Evolutionary conservation across 805 yeast species (phyloP).

Genomic region (Suhomyces sp.): DNA sequence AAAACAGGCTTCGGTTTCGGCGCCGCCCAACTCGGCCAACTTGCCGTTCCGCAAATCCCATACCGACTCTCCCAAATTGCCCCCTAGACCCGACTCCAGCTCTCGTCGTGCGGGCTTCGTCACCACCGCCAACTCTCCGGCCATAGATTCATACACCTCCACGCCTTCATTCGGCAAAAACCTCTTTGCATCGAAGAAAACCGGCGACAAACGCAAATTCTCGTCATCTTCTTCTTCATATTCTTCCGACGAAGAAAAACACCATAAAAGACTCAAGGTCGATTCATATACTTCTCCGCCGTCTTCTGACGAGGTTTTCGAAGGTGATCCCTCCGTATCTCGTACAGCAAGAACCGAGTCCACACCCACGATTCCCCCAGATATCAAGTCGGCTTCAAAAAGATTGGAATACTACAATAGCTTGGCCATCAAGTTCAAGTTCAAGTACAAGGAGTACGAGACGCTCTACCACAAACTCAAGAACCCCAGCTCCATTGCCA

Average conservation of each 20-base stretch:
- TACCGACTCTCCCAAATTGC: constrained; percentile 21
- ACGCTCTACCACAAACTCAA: constrained; percentile 34
- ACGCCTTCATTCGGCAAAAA: not conserved
- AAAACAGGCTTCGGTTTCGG: constrained; percentile 2
- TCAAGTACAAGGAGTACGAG: constrained; percentile 48
- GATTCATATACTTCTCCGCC: constrained; percentile 38
- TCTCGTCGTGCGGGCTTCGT: constrained; percentile 5
- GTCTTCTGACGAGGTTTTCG: constrained; percentile 19
- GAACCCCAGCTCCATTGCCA: constrained; percentile 10
- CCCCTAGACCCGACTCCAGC: constrained; percentile 1
- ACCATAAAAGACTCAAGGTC: constrained; percentile 11
- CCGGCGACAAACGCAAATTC: constrained; percentile 9
- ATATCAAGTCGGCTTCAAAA: constrained; percentile 12
- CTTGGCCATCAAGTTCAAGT: constrained; percentile 47
- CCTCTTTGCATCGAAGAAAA: not conserved
- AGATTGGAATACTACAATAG: constrained; percentile 36
- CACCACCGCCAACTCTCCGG: constrained; percentile 13
- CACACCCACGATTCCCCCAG: constrained; percentile 2
- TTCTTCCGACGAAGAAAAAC: constrained; percentile 21
- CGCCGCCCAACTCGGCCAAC: not conserved
- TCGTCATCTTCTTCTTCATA: constrained; percentile 19
- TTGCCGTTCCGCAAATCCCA: constrained; percentile 13
- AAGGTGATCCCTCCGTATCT: constrained; percentile 6
- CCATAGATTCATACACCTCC: constrained; percentile 2
- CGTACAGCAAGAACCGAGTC: constrained; percentile 3